phyloP scores from a whole-genome alignment of 176 grass and related monocot genomes.

The Cenchrus americanus region DNA sequence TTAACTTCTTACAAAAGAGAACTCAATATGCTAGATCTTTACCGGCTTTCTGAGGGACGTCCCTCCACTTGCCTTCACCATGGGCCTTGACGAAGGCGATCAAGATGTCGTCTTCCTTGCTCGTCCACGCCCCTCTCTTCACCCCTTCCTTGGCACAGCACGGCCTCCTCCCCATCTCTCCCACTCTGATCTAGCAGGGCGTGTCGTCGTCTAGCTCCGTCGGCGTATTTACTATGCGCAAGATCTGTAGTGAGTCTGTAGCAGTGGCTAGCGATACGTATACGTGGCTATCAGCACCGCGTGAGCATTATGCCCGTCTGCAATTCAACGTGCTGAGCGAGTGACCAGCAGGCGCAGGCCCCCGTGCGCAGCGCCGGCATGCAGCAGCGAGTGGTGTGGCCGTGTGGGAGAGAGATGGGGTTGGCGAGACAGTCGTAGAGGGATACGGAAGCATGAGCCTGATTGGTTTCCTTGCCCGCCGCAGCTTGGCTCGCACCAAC shows the following conservation, averaged over 20 bases:
- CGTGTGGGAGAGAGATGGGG: no score
- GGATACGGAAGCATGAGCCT: no score
- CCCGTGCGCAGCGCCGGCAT: no score
- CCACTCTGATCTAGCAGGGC: background rate
- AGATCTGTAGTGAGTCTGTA: no score
- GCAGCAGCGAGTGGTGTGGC: no score
- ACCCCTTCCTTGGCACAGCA: conserved; percentile 76
- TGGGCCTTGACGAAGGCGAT: conserved; percentile 69
- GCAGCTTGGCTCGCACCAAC: no score
- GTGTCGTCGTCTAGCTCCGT: background rate
- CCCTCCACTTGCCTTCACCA: conserved; percentile 81
- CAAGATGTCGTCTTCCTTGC: conserved; percentile 62
- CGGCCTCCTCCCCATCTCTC: conserved; percentile 66
- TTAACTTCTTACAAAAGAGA: no score
- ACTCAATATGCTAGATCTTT: background rate
- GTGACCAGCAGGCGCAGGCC: no score
- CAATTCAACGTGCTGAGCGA: no score
- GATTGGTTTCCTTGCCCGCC: no score
- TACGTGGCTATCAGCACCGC: conserved; percentile 13
- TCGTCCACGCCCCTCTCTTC: conserved; percentile 78
- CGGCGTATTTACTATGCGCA: background rate
- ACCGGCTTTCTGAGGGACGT: conserved; percentile 73
- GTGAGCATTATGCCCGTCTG: no score
- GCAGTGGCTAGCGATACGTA: background rate
- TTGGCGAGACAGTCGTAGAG: no score